Evolutionary conservation across 2,329 filamentous ascomycete genomes (phyloP).

Genomic region (Fusarium cicatricum): DNA sequence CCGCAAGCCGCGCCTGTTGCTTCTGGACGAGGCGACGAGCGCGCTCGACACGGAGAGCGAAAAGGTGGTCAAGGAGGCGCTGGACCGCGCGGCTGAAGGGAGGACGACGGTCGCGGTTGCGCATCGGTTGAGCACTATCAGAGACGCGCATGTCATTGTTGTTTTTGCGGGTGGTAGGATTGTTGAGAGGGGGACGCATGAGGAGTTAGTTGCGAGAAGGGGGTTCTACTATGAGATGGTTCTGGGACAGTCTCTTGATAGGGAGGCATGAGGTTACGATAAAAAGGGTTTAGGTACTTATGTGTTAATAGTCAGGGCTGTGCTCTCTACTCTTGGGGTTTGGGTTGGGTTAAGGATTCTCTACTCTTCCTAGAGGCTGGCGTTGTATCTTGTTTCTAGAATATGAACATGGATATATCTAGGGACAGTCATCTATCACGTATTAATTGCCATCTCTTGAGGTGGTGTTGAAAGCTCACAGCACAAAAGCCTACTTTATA

Average conservation of each 20-base stretch:
- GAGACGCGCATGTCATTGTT: conserved; percentile 69
- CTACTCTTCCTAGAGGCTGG: not conserved
- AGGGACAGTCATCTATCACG: no score
- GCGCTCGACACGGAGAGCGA: conserved; percentile 72
- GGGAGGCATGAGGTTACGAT: conserved; percentile 35
- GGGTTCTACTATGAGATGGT: conserved; percentile 65
- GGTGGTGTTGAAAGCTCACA: no score
- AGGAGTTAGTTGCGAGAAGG: conserved; percentile 59
- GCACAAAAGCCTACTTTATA: no score
- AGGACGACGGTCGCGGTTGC: conserved; percentile 70
- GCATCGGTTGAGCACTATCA: conserved; percentile 63
- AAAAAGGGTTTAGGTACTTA: not conserved
- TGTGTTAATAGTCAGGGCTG: no score
- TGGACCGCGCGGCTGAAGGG: conserved; percentile 56
- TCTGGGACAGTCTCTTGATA: conserved; percentile 52
- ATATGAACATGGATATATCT: no score
- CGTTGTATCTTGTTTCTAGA: no score
- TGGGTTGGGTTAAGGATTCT: not conserved
- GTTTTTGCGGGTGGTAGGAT: conserved; percentile 60
- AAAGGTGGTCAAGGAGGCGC: conserved; percentile 68
- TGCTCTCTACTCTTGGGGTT: not conserved
- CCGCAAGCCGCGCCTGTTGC: conserved; percentile 69
- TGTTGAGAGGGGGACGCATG: conserved; percentile 68
- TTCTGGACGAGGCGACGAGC: conserved; percentile 77
- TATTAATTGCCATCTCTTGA: no score